Conservation (phyloP, 2,329 filamentous ascomycete genomes). For the Ophiocordyceps unilateralis region DNA sequence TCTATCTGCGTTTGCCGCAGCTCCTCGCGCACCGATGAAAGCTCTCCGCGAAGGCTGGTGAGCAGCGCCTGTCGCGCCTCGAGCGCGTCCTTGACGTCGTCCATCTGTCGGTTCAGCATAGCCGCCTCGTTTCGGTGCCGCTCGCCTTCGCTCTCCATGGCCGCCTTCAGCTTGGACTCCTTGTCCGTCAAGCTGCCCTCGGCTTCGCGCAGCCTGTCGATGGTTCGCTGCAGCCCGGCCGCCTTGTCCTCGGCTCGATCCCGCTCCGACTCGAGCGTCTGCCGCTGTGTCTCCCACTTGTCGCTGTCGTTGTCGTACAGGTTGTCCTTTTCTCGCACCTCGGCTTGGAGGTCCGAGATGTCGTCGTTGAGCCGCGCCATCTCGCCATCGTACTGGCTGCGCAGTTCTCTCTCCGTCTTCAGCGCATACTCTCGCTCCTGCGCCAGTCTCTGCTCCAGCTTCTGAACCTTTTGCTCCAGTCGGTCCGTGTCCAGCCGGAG, state of each 20-base stretch:
- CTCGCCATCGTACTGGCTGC: slow-evolving; percentile 24
- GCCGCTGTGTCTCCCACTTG: slow-evolving; percentile 50
- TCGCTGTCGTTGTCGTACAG: slow-evolving; percentile 55
- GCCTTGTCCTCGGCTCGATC: slow-evolving; percentile 51
- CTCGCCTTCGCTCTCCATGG: slow-evolving; percentile 52
- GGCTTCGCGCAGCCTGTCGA: slow-evolving; percentile 50
- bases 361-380: slow-evolving; percentile 36
- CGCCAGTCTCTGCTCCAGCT: slow-evolving; percentile 30
- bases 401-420: slow-evolving; percentile 42
- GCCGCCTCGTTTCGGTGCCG: slow-evolving; percentile 58
- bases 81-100: slow-evolving; percentile 55
- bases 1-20: slow-evolving; percentile 51
- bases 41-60: slow-evolving; percentile 47
- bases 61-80: slow-evolving; percentile 47
- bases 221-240: slow-evolving; percentile 48
- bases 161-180: slow-evolving; percentile 49
- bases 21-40: slow-evolving; percentile 50
- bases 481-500: slow-evolving; percentile 46
- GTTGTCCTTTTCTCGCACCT: slow-evolving; percentile 52
- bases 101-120: slow-evolving; percentile 53
- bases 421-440: slow-evolving; percentile 39
- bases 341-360: slow-evolving; percentile 44
- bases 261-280: slow-evolving; percentile 46
- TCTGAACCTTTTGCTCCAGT: slow-evolving; percentile 26
- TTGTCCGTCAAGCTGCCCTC: slow-evolving; percentile 52